Evolutionary conservation across 768 basidiomycete genomes (phyloP).

Genomic region (Hygrophorus pudorinus): DNA sequence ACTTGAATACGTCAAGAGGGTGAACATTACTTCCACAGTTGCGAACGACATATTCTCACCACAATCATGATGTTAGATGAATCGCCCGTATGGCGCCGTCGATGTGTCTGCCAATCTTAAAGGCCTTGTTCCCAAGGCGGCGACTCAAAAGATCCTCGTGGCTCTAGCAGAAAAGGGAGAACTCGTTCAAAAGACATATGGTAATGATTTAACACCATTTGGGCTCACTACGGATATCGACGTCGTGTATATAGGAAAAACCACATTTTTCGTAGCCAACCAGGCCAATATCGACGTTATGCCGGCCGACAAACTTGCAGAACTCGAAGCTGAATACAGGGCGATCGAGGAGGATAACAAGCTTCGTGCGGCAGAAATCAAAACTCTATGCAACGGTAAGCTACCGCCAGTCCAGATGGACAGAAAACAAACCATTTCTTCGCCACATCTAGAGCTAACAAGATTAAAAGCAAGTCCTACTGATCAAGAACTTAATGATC

Average conservation of each 20-base stretch:
- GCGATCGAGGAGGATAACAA: constrained; percentile 53
- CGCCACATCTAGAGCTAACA: constrained; percentile 41
- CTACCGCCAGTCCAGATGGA: background rate
- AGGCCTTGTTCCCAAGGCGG: constrained; percentile 75
- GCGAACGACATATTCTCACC: background rate
- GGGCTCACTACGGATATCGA: background rate
- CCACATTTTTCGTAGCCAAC: constrained; percentile 79
- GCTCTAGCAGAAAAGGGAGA: constrained; percentile 79
- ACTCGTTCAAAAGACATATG: constrained; percentile 76
- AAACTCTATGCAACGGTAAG: constrained; percentile 36
- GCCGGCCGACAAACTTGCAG: constrained; percentile 47
- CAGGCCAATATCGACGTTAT: constrained; percentile 63
- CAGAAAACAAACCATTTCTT: background rate
- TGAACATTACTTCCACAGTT: constrained; percentile 15
- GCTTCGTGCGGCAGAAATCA: constrained; percentile 37
- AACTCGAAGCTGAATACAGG: constrained; percentile 51
- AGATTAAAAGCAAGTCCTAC: constrained; percentile 60
- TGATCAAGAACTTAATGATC: constrained; percentile 49
- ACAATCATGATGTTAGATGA: constrained; percentile 47
- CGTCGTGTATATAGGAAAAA: constrained; percentile 48
- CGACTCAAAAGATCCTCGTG: constrained; percentile 75
- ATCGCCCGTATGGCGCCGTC: constrained; percentile 88
- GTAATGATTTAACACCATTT: constrained; percentile 22
- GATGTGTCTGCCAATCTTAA: constrained; percentile 89
- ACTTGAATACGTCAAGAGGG: constrained; percentile 71